phyloP scores from a whole-genome alignment of 1,139 yeast species.

The Yamadazyma atmosphaerica region DNA sequence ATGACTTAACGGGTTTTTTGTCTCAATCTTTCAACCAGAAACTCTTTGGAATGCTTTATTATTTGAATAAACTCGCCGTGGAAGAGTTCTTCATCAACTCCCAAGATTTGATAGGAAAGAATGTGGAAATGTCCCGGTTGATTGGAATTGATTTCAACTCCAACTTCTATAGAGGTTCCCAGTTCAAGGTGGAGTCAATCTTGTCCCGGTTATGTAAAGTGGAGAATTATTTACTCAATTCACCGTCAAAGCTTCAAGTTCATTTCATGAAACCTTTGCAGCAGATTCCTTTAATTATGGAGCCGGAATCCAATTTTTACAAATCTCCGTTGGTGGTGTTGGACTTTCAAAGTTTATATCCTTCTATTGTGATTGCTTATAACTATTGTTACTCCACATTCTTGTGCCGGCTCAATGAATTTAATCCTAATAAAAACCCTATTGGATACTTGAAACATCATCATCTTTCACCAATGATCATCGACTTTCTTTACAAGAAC shows the following conservation, averaged over 20 bases:
- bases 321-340: slow-evolving; percentile 86
- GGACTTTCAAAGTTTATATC: slow-evolving; percentile 92
- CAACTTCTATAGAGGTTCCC: slow-evolving; percentile 88
- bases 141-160: slow-evolving; percentile 91
- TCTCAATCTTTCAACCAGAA: slow-evolving; percentile 25
- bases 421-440: slow-evolving; percentile 33
- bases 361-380: slow-evolving; percentile 88
- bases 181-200: slow-evolving; percentile 87
- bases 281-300: slow-evolving; percentile 88
- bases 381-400: slow-evolving; percentile 90
- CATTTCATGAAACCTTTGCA: slow-evolving; percentile 85
- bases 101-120: slow-evolving; percentile 68
- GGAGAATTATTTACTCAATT: slow-evolving; percentile 69
- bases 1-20: slow-evolving; percentile 56
- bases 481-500: slow-evolving; percentile 53
- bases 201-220: slow-evolving; percentile 70
- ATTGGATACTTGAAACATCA: slow-evolving; percentile 44
- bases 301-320: slow-evolving; percentile 82
- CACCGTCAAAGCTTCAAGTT: slow-evolving; percentile 82
- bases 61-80: slow-evolving; percentile 46
- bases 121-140: slow-evolving; percentile 80
- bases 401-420: slow-evolving; percentile 65
- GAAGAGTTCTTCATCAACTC: slow-evolving; percentile 53
- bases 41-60: slow-evolving; percentile 50
- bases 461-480: slow-evolving; percentile 55